These are phyloP conservation scores for Pinus albicaulis DNA, from an alignment of 75 land plant genomes.

Conservation along the genomic window DNA sequence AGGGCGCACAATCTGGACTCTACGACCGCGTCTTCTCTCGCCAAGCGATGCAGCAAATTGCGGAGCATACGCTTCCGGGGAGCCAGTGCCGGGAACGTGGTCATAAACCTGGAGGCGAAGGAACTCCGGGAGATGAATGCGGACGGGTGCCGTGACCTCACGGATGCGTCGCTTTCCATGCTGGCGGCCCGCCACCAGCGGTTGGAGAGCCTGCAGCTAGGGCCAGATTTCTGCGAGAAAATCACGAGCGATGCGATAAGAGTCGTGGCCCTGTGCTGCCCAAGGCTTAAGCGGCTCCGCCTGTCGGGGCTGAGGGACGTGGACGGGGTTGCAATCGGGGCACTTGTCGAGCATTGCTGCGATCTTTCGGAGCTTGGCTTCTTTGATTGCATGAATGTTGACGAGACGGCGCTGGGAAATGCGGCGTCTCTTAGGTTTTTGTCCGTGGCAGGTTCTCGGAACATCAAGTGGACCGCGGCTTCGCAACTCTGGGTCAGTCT, in stretches of 20 bases:
- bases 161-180: slow-evolving; percentile 83
- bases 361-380: slow-evolving; percentile 69
- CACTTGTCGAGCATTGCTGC: slow-evolving; percentile 61
- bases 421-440: slow-evolving; percentile 59
- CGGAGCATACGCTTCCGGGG: slow-evolving; percentile 81
- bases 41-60: slow-evolving; percentile 66
- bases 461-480: slow-evolving; percentile 69
- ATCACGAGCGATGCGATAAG: slow-evolving; percentile 80
- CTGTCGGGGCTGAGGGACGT: slow-evolving; percentile 82
- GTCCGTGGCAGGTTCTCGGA: slow-evolving; percentile 76
- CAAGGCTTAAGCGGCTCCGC: slow-evolving; percentile 55
- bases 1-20: slow-evolving; percentile 71
- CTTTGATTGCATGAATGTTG: slow-evolving; percentile 63
- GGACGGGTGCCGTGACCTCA: slow-evolving; percentile 75
- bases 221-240: slow-evolving; percentile 83
- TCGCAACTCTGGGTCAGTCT: slow-evolving; percentile 58
- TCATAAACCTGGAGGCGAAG: slow-evolving; percentile 63
- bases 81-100: slow-evolving; percentile 52
- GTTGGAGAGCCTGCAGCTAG: slow-evolving; percentile 86
- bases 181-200: slow-evolving; percentile 83
- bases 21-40: slow-evolving; percentile 49
- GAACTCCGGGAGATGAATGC: slow-evolving; percentile 67
- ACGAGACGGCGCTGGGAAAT: slow-evolving; percentile 56
- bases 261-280: slow-evolving; percentile 81
- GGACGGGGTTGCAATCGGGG: slow-evolving; percentile 57